Percentiles rank a stretch among this genome's conserved stretches.
These are phyloP conservation scores for Dicorynia guianensis DNA, from an alignment of 306 rosid genomes.

Conservation along the genomic window DNA sequence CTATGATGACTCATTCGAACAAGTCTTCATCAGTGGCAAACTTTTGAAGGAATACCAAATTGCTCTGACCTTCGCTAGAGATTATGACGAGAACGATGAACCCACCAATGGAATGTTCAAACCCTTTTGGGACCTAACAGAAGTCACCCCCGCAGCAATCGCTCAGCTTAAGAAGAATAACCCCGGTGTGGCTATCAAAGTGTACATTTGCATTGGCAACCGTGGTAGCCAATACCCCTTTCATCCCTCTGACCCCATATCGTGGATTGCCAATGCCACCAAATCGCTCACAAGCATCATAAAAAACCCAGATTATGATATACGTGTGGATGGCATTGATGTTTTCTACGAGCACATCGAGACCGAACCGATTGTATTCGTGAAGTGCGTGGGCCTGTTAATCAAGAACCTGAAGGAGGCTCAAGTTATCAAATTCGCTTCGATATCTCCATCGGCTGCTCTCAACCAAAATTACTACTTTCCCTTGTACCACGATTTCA, in stretches of 20 bases:
- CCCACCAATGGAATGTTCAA: conserved; percentile 47
- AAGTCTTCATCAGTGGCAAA: conserved; percentile 32
- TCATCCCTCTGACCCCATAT: neutral
- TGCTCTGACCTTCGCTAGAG: conserved; percentile 47
- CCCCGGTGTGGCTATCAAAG: conserved; percentile 35
- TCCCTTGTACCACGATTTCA: neutral
- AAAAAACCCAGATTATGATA: too few relatives aligned
- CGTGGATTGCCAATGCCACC: conserved; percentile 51
- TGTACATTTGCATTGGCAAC: conserved; percentile 49
- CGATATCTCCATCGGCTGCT: conserved; percentile 45
- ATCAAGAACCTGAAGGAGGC: conserved; percentile 39
- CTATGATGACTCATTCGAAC: conserved; percentile 47
- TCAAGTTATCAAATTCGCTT: conserved; percentile 31
- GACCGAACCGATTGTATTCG: conserved; percentile 28
- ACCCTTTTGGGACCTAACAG: conserved; percentile 41
- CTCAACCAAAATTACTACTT: conserved; percentile 29
- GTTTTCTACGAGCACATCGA: conserved; percentile 29
- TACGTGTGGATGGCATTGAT: neutral
- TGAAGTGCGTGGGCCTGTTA: conserved; percentile 36
- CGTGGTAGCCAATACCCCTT: conserved; percentile 28
- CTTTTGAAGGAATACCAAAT: conserved; percentile 49
- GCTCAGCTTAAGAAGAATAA: neutral
- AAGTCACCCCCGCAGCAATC: conserved; percentile 41
- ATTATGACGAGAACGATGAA: conserved; percentile 10
- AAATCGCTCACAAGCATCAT: conserved; percentile 22